Conservation (phyloP, 1,139 yeast genomes). For the Meyerozyma guilliermondii region DNA sequence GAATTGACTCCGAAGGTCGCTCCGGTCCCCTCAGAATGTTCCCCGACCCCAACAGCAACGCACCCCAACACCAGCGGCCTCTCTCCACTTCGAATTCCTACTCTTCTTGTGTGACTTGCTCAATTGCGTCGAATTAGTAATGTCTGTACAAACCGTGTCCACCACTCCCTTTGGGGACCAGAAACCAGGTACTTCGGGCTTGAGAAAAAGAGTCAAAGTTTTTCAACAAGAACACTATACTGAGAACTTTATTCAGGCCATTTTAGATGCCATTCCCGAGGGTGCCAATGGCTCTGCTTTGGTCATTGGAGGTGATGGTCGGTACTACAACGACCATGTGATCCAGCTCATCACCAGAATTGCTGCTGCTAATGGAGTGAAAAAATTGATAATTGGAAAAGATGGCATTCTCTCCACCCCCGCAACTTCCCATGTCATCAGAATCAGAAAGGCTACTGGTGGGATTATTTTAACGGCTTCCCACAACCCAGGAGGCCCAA, state of each 20-base stretch:
- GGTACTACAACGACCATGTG: constrained; percentile 80
- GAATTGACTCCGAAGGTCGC: too few relatives aligned
- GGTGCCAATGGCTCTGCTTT: constrained; percentile 70
- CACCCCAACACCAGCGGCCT: constrained; percentile 50
- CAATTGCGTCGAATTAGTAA: constrained; percentile 1
- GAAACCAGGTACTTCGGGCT: constrained; percentile 97
- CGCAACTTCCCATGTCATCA: constrained; percentile 88
- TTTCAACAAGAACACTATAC: constrained; percentile 81
- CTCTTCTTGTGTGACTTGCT: constrained; percentile 22
- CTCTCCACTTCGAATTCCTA: constrained; percentile 47
- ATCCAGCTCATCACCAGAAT: constrained; percentile 78
- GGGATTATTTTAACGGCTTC: constrained; percentile 96
- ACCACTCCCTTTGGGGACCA: constrained; percentile 88
- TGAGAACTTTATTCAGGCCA: constrained; percentile 89
- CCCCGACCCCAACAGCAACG: too few relatives aligned
- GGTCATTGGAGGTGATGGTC: constrained; percentile 96
- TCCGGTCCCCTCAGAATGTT: not conserved
- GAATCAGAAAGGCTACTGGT: constrained; percentile 78
- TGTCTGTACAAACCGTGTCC: constrained; percentile 25
- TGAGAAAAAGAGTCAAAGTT: constrained; percentile 83
- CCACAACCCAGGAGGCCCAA: constrained; percentile 98
- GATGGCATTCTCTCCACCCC: constrained; percentile 90
- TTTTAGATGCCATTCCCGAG: constrained; percentile 84
- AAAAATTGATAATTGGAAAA: constrained; percentile 80
- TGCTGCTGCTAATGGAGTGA: constrained; percentile 88